Percentiles rank a stretch among this genome's conserved stretches.
These are phyloP conservation scores for Termitomyces sp. DNA, from an alignment of 1,284 basidiomycete species.

Conservation along the genomic window DNA sequence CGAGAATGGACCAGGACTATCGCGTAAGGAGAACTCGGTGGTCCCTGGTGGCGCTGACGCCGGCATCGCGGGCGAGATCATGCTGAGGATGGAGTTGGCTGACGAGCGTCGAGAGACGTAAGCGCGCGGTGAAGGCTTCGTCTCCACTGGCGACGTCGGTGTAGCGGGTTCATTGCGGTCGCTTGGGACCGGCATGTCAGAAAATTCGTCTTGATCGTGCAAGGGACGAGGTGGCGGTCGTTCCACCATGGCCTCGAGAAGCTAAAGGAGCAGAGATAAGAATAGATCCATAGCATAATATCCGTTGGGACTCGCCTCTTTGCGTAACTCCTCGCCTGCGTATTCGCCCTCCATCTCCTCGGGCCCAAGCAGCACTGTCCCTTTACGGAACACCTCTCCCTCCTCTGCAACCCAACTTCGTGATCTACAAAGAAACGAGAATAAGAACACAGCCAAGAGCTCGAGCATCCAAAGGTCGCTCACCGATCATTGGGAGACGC, in stretches of 20 bases:
- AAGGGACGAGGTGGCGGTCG: conserved; percentile 53
- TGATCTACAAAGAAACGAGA: conserved; percentile 37
- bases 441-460: not conserved
- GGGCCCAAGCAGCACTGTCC: conserved; percentile 70
- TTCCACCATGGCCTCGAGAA: conserved; percentile 59
- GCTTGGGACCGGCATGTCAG: conserved; percentile 25
- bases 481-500: conserved; percentile 56
- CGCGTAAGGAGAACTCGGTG: conserved; percentile 7
- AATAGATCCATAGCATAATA: not conserved
- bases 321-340: conserved; percentile 77
- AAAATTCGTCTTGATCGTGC: conserved; percentile 47
- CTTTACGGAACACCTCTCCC: conserved; percentile 90
- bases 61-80: conserved; percentile 27
- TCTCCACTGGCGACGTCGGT: conserved; percentile 19
- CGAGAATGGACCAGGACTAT: conserved; percentile 2
- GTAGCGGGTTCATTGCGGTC: conserved; percentile 16
- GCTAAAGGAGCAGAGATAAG: conserved; percentile 21
- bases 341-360: conserved; percentile 84
- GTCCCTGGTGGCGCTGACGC: conserved; percentile 12
- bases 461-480: conserved; percentile 15
- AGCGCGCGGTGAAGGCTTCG: conserved; percentile 45
- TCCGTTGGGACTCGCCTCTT: conserved; percentile 54
- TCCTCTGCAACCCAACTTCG: conserved; percentile 82
- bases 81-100: conserved; percentile 33
- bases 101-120: conserved; percentile 55